Conservation (phyloP, 73 alveolate genomes). For the Breviolum minutum region DNA sequence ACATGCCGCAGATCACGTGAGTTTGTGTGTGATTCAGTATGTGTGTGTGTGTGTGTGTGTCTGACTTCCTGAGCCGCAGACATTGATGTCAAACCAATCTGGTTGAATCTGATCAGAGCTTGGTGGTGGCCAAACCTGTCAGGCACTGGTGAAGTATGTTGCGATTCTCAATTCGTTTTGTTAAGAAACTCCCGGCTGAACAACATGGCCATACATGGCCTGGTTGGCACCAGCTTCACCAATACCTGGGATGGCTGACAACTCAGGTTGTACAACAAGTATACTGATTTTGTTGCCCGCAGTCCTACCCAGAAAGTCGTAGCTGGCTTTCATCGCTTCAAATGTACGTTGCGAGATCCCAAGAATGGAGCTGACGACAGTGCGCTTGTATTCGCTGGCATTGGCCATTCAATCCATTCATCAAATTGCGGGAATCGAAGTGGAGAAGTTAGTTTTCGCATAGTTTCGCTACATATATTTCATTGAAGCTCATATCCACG, state of each 20-base stretch:
- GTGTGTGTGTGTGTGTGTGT: not conserved
- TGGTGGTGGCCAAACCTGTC: slow-evolving; percentile 29
- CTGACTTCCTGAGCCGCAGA: slow-evolving; percentile 1
- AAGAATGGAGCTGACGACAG: no score
- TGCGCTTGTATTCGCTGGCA: no score
- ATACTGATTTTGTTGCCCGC: not conserved
- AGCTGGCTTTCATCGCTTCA: not conserved
- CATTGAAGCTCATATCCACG: no score
- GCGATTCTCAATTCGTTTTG: no score
- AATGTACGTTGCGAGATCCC: not conserved
- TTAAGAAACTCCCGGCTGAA: not conserved
- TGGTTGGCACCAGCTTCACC: slow-evolving; percentile 9
- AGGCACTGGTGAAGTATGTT: not conserved
- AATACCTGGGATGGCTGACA: not conserved
- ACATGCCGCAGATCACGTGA: not conserved
- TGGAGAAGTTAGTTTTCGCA: no score
- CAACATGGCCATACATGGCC: not conserved
- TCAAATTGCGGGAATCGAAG: no score
- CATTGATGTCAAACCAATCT: slow-evolving; percentile 6
- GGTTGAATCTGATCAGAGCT: not conserved
- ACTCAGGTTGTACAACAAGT: no score
- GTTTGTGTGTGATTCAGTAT: not conserved
- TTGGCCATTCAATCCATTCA: no score
- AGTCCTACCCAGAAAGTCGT: no score
- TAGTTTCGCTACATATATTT: no score